phyloP scores from a whole-genome alignment of 176 grass and related monocot genomes.

The Phoenix roebelenii region DNA sequence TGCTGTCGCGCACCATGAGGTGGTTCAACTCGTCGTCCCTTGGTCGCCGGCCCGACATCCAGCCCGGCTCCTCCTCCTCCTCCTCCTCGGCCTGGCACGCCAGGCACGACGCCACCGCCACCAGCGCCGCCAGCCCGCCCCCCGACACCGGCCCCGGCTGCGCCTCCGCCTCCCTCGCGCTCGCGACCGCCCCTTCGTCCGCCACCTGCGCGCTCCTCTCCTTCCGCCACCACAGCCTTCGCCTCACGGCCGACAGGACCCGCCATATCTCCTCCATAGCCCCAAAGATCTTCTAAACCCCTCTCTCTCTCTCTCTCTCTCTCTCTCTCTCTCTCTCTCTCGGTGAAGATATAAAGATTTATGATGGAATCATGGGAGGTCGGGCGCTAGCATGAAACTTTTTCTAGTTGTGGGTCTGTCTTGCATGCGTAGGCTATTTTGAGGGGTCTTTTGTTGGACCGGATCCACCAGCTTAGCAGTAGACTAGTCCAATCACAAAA shows the following conservation, averaged over 20 bases:
- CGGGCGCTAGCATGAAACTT: too few relatives aligned
- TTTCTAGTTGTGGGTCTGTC: too few relatives aligned
- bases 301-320: too few relatives aligned
- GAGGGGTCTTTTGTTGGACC: too few relatives aligned
- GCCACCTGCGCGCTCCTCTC: conserved; percentile 4
- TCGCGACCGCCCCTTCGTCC: not conserved
- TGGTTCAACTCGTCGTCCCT: conserved; percentile 55
- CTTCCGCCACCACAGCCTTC: conserved; percentile 7
- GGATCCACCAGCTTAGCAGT: too few relatives aligned
- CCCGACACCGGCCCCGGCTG: not conserved
- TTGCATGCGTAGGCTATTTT: too few relatives aligned
- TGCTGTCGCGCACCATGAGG: conserved; percentile 67
- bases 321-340: too few relatives aligned
- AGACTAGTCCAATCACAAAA: too few relatives aligned
- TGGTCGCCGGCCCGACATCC: conserved; percentile 13
- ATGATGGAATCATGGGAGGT: too few relatives aligned
- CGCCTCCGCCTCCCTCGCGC: not conserved
- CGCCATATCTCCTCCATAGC: not conserved
- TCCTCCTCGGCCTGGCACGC: conserved; percentile 27
- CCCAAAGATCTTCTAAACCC: too few relatives aligned
- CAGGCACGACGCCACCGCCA: conserved; percentile 26
- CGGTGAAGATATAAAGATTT: too few relatives aligned
- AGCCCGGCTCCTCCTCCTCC: conserved; percentile 15
- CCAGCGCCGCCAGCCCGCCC: conserved; percentile 31
- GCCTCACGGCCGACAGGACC: not conserved